phyloP scores from a whole-genome alignment of 352 stramenopile genomes.

The Globisporangium middletonii region DNA sequence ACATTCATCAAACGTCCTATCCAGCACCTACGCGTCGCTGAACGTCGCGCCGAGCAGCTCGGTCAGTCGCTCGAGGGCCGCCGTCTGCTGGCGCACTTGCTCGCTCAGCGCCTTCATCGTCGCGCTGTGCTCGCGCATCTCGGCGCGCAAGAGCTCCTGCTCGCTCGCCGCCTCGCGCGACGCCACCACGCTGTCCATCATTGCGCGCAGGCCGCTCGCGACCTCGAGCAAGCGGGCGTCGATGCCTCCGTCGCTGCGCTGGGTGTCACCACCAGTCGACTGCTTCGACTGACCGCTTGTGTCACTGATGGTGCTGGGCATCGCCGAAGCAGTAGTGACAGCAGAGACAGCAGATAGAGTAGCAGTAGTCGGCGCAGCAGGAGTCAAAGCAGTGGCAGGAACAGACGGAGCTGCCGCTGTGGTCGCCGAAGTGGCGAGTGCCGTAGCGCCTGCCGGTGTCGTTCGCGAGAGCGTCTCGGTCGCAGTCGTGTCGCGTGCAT shows the following conservation, averaged over 20 bases:
- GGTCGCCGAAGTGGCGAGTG: neutral
- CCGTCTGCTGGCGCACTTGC: slow-evolving; percentile 4
- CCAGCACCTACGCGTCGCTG: neutral
- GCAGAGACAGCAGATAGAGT: too few species aligned
- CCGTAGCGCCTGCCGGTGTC: neutral
- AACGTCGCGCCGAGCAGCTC: neutral
- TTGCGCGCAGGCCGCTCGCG: neutral
- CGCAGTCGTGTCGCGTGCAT: too few species aligned
- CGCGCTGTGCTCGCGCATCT: slow-evolving; percentile 6
- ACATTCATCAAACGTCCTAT: too few species aligned
- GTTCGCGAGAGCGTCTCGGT: neutral
- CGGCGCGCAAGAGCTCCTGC: slow-evolving; percentile 1
- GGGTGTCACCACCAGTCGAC: too few species aligned
- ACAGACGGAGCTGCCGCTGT: neutral
- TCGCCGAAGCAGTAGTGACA: too few species aligned
- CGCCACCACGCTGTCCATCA: neutral
- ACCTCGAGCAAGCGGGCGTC: slow-evolving; percentile 5
- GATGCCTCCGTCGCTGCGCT: neutral
- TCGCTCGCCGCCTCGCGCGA: slow-evolving; percentile 1
- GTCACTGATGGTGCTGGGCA: too few species aligned
- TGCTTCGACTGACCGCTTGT: too few species aligned
- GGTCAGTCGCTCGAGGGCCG: slow-evolving; percentile 2
- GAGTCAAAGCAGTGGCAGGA: neutral
- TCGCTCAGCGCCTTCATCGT: slow-evolving; percentile 3
- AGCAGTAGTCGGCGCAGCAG: too few species aligned